Conservation (phyloP, 768 basidiomycete species). For the Rhizopogon roseolus region DNA sequence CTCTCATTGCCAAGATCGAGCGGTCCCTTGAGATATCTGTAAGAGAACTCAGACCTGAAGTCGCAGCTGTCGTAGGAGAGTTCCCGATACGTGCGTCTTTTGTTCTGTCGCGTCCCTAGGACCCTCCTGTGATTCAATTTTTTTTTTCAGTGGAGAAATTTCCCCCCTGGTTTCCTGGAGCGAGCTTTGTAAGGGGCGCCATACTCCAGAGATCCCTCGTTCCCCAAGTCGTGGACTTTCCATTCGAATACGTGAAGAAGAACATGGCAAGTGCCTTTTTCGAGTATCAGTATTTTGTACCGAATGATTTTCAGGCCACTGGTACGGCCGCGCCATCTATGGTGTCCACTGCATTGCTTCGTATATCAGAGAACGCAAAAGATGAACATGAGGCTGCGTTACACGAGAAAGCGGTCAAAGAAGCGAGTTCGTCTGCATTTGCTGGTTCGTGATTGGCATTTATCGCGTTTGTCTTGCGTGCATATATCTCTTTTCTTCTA, state of each 20-base stretch:
- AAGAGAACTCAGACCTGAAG: conserved; percentile 15
- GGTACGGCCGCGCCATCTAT: conserved; percentile 18
- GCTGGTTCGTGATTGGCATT: conserved; percentile 6
- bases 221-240: conserved; percentile 12
- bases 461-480: conserved; percentile 6
- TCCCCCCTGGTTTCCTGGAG: conserved; percentile 19
- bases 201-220: conserved; percentile 4
- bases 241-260: conserved; percentile 19
- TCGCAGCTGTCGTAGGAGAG: too few relatives aligned
- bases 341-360: conserved; percentile 16
- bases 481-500: background rate
- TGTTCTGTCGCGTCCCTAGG: background rate
- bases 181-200: conserved; percentile 12
- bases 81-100: too few relatives aligned
- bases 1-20: conserved; percentile 13
- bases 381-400: conserved; percentile 5
- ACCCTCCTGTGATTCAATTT: background rate
- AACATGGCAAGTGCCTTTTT: conserved; percentile 11
- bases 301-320: conserved; percentile 6
- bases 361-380: conserved; percentile 4
- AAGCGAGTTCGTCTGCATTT: conserved; percentile 18
- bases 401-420: conserved; percentile 18
- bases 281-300: background rate
- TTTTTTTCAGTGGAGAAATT: conserved; percentile 8
- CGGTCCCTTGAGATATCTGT: conserved; percentile 2